Evolutionary conservation across 208 protist genomes (phyloP), one percentile per base, ranked within the genome.

Genomic region (Herpetomonas tarakana): DNA sequence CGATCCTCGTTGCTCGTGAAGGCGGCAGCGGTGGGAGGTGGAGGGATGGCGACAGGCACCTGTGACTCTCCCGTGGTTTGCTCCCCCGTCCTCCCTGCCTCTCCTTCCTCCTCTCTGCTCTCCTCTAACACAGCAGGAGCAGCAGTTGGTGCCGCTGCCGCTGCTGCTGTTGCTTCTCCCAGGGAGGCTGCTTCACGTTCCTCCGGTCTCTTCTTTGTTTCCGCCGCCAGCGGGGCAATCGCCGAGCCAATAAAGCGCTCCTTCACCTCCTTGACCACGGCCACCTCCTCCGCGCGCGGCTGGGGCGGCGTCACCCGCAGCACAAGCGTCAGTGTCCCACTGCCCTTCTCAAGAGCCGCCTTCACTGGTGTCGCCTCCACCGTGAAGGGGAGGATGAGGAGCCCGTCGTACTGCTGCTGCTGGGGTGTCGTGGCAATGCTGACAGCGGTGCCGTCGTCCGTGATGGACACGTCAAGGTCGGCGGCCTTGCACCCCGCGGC

Each of bases 381-480:
- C 1, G 86, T 69, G 57, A 93, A 96, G 3, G 89, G 89, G 25
- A 96, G 66, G 41, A 80, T 72, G 19, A 96, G 2, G 6, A 80
- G 60, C 0, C 89, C 89, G 14, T 83, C 69, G 53, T 85, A 93
- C 12, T 12, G 44, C 30, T 56, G 45, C 52, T 83, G 65, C 21
- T 53, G 61, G 44, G 54, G 58, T 16, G 79, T 93, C 24, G 49
- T 73, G 19, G 64, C 47, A n/a, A 96, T 59, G 30, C 54, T 59
- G 21, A 96, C 46, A 22, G 76, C 72, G 3, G 57, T 67, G 27
- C 77, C 84, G 51, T 91, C 86, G 18, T 79, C 75, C 3, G 58
- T 71, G 31, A 91, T 68, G 44, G 79, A 54, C 21, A 96, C 63
- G 59, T 83, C 74, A 19, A 93, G 69, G 31, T 62, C 74, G 0